These are phyloP conservation scores for Paecilomyces sp. DNA, from an alignment of 2,329 filamentous ascomycete species.

Conservation along the genomic window DNA sequence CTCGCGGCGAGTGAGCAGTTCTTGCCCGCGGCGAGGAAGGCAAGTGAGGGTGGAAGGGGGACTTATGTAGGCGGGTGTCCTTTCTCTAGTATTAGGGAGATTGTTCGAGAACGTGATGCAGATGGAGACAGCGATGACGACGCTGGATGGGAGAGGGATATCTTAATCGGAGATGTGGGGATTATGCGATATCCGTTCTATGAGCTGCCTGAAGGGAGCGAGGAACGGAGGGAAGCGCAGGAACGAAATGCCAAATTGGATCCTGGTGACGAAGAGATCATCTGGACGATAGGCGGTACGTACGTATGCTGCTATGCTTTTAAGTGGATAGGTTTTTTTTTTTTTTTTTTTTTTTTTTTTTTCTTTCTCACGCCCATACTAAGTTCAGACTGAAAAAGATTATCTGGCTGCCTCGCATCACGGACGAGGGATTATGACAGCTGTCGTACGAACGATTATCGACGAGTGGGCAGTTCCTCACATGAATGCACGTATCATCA, in stretches of 20 bases:
- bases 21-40: not conserved
- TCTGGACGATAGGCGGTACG: conserved; percentile 20
- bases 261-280: conserved; percentile 14
- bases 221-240: conserved; percentile 10
- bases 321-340: not conserved
- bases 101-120: conserved; percentile 2
- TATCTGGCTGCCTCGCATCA: conserved; percentile 18
- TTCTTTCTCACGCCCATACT: not conserved
- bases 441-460: conserved; percentile 14
- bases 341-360: too few relatives aligned
- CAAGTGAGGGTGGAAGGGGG: not conserved
- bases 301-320: conserved; percentile 4
- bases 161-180: conserved; percentile 16
- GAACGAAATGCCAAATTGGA: conserved; percentile 11
- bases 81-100: conserved; percentile 14
- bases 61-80: conserved; percentile 12
- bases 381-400: conserved; percentile 8
- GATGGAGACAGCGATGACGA: not conserved
- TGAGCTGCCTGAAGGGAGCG: conserved; percentile 10
- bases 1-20: conserved; percentile 3
- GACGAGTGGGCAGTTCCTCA: conserved; percentile 18
- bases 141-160: not conserved
- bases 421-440: conserved; percentile 22
- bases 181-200: conserved; percentile 17
- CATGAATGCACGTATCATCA: conserved; percentile 19